These are phyloP conservation scores for Trichocomaceae sp. DNA, from an alignment of 2,329 filamentous ascomycete genomes.

Conservation along the genomic window DNA sequence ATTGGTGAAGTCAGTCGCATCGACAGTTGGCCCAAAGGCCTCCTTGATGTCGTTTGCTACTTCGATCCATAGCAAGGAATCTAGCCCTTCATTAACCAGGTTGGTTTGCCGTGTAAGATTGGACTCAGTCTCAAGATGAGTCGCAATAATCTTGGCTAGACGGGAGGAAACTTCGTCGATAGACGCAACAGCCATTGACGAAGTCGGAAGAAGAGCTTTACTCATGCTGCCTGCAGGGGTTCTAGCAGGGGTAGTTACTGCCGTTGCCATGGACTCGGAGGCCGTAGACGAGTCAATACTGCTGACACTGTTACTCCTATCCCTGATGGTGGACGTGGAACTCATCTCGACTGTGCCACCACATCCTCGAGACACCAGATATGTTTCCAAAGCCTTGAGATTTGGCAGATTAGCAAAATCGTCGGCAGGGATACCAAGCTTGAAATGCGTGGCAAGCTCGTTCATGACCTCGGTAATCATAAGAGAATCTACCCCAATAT, in stretches of 20 bases:
- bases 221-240: no score
- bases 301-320: background rate
- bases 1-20: background rate
- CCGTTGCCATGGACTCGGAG: background rate
- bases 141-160: background rate
- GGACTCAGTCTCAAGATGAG: background rate
- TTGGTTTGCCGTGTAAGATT: background rate
- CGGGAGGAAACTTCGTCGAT: background rate
- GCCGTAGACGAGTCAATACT: background rate
- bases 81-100: background rate
- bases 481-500: constrained; percentile 30
- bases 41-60: background rate
- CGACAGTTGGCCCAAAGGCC: background rate
- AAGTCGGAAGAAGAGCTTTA: background rate
- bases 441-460: background rate
- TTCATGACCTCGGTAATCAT: constrained; percentile 14
- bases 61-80: background rate
- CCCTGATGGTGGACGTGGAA: background rate
- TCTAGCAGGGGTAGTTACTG: background rate
- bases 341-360: background rate
- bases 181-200: background rate
- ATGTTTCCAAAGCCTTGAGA: background rate
- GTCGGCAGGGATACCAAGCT: background rate
- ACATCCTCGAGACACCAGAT: background rate
- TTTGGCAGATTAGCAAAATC: background rate